Evolutionary conservation across 306 rosid species (phyloP), one percentile per base, ranked within the genome.

Genomic region (Rosa chinensis): DNA sequence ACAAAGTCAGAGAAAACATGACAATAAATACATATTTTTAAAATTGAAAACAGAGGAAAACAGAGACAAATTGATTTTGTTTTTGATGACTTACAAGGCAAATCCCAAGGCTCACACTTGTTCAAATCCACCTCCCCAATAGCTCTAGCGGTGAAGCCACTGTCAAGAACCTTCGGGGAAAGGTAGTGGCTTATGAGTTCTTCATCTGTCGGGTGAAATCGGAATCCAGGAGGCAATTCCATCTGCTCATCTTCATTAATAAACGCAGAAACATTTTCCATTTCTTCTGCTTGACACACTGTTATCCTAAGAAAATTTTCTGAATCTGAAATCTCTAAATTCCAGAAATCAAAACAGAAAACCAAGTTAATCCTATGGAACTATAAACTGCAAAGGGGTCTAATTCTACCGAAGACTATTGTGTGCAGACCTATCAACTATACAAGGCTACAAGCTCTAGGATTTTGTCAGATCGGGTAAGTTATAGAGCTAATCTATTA

Each of bases 51-150:
- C 62, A 62, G 61, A 44, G 78, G 9, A 32, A 5, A 66, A 66
- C 10, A 8, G 49, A 28, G 61, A 28, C 44, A 40, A 21, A 18
- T 35, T 23, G 50, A 12, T 11, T 45, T 63, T 35, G 71, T 47
- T 12, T 77, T 1, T 32, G 55, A 63, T 58, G 3, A 86, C 97
- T 85, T 72, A 92, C 98, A 66, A 77, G 98, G 98, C 86, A 94
- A 94, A 73, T 92, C 98, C 98, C 98, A 94, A 17, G 98, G 98
- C 74, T 94, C 98, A 55, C 90, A 86, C 87, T 86, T 92, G 86
- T 94, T 94, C 67, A 94, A 80, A 85, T 94, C 98, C 32, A 77
- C 97, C 81, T 94, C 98, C 0, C 89, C 90, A 40, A 94, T 88
- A 7, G 96, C 98, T 59, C 13, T 85, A 37, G 93, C 78, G 6